A percentile compares a stretch with the other conserved stretches of the same genome.
phyloP scores from a whole-genome alignment of 139 green algal genomes.

The Diplosphaera chodatii region DNA sequence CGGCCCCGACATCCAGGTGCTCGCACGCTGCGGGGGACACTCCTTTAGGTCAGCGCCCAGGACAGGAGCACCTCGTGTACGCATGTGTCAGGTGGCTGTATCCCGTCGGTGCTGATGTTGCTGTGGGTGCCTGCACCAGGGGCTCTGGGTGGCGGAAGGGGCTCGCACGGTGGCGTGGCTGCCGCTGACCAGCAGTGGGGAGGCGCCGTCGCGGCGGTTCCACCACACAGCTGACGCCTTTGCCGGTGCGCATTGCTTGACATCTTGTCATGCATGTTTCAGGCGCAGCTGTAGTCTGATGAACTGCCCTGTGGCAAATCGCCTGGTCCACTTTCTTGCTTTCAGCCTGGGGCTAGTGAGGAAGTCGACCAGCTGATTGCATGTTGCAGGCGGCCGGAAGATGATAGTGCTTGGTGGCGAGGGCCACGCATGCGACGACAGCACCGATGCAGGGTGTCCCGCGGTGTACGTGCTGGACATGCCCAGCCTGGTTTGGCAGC shows the following conservation, averaged over 20 bases:
- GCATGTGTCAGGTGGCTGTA: too few relatives aligned
- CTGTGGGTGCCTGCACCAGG: too few relatives aligned
- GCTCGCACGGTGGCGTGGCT: conserved; percentile 6
- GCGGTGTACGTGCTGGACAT: conserved; percentile 18
- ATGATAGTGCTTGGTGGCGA: conserved; percentile 15
- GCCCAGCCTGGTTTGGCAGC: conserved; percentile 5
- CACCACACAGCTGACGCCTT: conserved; percentile 15
- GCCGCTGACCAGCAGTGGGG: neutral
- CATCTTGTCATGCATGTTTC: too few relatives aligned
- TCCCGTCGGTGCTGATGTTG: neutral
- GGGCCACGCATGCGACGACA: neutral
- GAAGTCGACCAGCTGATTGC: neutral
- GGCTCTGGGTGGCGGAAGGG: conserved; percentile 2
- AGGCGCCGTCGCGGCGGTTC: conserved; percentile 1
- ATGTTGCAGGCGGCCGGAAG: conserved; percentile 10
- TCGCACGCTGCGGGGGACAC: too few relatives aligned
- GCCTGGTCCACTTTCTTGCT: too few relatives aligned
- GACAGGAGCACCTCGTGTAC: too few relatives aligned
- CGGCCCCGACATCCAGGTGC: neutral
- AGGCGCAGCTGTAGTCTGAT: too few relatives aligned
- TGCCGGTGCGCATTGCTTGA: too few relatives aligned
- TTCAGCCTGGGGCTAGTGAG: too few relatives aligned
- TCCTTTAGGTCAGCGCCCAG: too few relatives aligned
- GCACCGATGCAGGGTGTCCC: neutral
- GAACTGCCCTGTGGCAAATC: too few relatives aligned